phyloP scores from a whole-genome alignment of 1,139 yeast species.

The Williopsis jadinii region DNA sequence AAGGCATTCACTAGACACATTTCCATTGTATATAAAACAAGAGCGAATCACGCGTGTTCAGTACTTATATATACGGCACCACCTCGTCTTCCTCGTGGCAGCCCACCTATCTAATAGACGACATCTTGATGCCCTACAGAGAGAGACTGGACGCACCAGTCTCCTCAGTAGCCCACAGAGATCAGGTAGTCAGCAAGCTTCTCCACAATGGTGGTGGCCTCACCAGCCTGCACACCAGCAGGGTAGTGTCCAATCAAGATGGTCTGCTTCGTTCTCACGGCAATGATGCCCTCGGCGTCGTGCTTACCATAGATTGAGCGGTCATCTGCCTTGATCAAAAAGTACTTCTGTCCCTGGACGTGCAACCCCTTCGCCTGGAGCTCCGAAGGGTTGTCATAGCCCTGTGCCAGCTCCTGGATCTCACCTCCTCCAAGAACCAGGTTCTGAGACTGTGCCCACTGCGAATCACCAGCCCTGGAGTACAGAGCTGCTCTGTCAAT shows the following conservation, averaged over 20 bases:
- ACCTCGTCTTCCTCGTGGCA: no score
- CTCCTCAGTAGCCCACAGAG: conserved; percentile 45
- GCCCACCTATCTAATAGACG: no score
- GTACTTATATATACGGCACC: no score
- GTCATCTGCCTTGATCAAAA: conserved; percentile 83
- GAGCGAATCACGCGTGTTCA: no score
- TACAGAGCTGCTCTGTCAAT: conserved; percentile 89
- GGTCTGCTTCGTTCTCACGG: conserved; percentile 92
- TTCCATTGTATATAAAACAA: no score
- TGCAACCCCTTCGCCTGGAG: conserved; percentile 85
- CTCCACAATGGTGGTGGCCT: conserved; percentile 90
- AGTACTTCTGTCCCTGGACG: conserved; percentile 79
- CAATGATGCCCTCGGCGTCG: conserved; percentile 76
- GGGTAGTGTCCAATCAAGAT: conserved; percentile 94
- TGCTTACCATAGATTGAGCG: conserved; percentile 93
- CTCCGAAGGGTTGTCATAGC: conserved; percentile 71
- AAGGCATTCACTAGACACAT: no score
- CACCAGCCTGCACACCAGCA: conserved; percentile 83
- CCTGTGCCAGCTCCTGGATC: conserved; percentile 65
- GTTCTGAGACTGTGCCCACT: conserved; percentile 84
- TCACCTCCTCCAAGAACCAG: conserved; percentile 66
- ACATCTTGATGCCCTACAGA: no score
- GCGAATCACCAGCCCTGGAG: conserved; percentile 90
- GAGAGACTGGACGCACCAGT: neutral
- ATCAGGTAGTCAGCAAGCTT: conserved; percentile 93